phyloP scores from a whole-genome alignment of 1,139 yeast genomes.

The Scheffersomyces stambukii region DNA sequence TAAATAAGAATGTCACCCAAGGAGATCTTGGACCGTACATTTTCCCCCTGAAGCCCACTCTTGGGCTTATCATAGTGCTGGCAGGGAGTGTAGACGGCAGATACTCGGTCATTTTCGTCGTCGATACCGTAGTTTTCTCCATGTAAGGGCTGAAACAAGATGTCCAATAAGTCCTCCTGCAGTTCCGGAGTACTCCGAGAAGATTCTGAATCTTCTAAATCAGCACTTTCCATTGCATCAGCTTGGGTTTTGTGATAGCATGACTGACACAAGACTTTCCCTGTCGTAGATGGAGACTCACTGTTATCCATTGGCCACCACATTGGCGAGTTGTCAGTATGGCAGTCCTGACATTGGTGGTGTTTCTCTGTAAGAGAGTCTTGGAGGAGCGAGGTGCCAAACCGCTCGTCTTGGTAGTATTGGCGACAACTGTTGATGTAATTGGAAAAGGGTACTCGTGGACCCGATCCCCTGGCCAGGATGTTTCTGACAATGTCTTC shows the following conservation, averaged over 20 bases:
- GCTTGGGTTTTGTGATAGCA: constrained; percentile 23
- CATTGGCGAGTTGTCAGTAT: constrained; percentile 29
- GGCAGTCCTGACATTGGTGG: constrained; percentile 20
- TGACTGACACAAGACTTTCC: constrained; percentile 24
- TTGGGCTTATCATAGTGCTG: constrained; percentile 1
- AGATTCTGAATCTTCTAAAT: constrained; percentile 3
- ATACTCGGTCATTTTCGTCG: constrained; percentile 24
- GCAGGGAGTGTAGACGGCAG: constrained; percentile 12
- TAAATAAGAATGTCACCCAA: constrained; percentile 22
- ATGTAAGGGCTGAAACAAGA: constrained; percentile 27
- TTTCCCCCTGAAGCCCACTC: constrained; percentile 7
- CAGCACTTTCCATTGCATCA: constrained; percentile 1
- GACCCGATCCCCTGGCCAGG: constrained; percentile 21
- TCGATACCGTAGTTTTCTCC: constrained; percentile 33
- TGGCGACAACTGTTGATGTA: constrained; percentile 22
- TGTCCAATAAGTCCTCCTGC: constrained; percentile 18
- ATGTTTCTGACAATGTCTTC: constrained; percentile 34
- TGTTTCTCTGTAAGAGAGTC: no score
- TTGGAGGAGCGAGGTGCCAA: no score
- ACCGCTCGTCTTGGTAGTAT: constrained; percentile 3
- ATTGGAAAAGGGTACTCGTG: constrained; percentile 28
- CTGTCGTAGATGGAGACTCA: no score
- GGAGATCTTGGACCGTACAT: constrained; percentile 17
- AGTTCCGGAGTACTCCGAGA: no score
- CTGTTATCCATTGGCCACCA: constrained; percentile 36